Evolutionary conservation across 1,139 yeast genomes (phyloP).

Genomic region (Pichia sp.): DNA sequence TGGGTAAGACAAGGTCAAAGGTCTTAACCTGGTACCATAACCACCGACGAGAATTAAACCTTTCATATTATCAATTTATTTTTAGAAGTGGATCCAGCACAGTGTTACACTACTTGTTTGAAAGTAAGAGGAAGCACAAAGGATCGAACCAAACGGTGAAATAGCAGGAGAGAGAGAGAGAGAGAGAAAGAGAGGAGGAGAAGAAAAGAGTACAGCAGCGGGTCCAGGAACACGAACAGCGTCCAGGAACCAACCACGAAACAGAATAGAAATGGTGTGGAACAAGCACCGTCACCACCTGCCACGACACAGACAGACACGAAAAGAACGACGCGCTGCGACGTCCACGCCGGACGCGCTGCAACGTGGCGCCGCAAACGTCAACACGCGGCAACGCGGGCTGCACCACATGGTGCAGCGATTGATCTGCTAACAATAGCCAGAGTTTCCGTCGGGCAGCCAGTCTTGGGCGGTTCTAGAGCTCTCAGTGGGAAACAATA

Average conservation of each 20-base stretch:
- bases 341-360: no score
- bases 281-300: no score
- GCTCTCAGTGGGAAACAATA: no score
- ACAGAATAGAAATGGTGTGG: background rate
- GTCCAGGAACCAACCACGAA: background rate
- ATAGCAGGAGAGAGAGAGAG: background rate
- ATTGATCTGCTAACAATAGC: no score
- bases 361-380: no score
- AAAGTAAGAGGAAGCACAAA: constrained; percentile 10
- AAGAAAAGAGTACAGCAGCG: background rate
- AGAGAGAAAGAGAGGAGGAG: background rate
- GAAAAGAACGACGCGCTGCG: no score
- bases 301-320: no score
- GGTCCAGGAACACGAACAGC: background rate
- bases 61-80: constrained; percentile 50
- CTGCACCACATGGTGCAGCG: no score
- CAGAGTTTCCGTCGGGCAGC: no score
- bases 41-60: constrained; percentile 99
- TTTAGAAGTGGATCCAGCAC: background rate
- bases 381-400: no score
- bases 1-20: constrained; percentile 92
- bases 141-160: background rate
- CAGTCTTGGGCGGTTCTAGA: no score
- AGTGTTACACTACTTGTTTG: constrained; percentile 6
- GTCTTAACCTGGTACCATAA: constrained; percentile 99